Conservation (phyloP, 257 asterid species). For the Ajuga chamaepitys region DNA sequence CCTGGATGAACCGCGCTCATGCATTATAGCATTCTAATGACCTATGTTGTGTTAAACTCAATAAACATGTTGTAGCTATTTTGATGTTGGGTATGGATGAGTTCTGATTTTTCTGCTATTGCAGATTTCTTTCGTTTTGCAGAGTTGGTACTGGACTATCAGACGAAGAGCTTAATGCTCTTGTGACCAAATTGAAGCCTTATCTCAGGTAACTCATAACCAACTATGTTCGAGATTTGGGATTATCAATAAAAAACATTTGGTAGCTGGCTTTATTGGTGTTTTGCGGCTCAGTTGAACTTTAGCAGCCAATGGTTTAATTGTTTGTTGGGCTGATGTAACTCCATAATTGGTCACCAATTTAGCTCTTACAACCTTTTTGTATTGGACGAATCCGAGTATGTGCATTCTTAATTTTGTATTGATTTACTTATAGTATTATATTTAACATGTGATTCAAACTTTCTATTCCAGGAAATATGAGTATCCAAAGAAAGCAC, state of each 20-base stretch:
- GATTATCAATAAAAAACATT: background rate
- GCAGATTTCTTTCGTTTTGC: constrained; percentile 98
- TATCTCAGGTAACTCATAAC: constrained; percentile 53
- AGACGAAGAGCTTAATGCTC: constrained; percentile 77
- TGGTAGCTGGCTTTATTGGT: background rate
- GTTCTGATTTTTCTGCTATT: constrained; percentile 30
- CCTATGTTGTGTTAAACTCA: background rate
- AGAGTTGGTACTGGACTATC: constrained; percentile 98
- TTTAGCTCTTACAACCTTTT: background rate
- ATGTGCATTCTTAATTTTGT: background rate
- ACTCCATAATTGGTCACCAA: background rate
- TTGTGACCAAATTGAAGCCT: constrained; percentile 78
- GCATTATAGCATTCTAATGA: background rate
- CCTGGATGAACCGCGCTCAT: background rate
- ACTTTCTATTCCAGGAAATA: constrained; percentile 48
- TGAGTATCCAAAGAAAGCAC: constrained; percentile 79
- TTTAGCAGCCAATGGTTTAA: background rate
- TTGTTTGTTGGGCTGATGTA: background rate
- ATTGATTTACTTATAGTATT: background rate
- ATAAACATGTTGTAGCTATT: constrained; percentile 8
- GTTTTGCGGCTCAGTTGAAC: background rate
- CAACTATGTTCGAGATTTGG: background rate
- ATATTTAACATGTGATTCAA: background rate
- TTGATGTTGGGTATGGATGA: background rate
- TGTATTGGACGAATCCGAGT: background rate